Percentiles rank a stretch among this genome's conserved stretches.
These are phyloP conservation scores for Amoeboaphelidium protococcarum DNA, from an alignment of 371 early-diverging fungal species.

Conservation along the genomic window DNA sequence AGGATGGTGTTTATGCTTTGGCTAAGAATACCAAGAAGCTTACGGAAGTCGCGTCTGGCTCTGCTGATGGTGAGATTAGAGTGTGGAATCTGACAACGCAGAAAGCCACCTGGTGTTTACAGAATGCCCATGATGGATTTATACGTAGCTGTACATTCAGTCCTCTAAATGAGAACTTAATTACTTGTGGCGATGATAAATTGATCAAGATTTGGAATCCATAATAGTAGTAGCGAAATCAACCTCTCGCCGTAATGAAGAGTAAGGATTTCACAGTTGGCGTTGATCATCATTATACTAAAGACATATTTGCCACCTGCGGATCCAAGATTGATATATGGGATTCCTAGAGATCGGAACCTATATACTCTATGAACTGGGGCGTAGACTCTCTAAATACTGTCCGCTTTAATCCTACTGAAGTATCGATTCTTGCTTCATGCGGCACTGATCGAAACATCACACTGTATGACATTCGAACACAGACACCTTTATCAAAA, in stretches of 20 bases:
- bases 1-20: constrained; percentile 89
- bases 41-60: constrained; percentile 53
- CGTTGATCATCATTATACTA: constrained; percentile 51
- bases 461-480: constrained; percentile 73
- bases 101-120: constrained; percentile 41
- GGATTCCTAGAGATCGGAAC: constrained; percentile 58
- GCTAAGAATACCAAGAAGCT: constrained; percentile 64
- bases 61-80: constrained; percentile 79
- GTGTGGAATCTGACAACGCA: constrained; percentile 45
- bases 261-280: not conserved
- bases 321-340: constrained; percentile 59
- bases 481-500: constrained; percentile 48
- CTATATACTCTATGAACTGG: constrained; percentile 57
- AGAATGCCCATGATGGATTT: constrained; percentile 46
- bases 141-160: constrained; percentile 47
- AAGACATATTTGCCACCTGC: constrained; percentile 61
- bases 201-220: constrained; percentile 71
- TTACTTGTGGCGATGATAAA: constrained; percentile 69
- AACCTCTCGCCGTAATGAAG: not conserved
- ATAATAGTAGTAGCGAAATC: constrained; percentile 3
- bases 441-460: constrained; percentile 75
- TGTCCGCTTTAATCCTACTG: constrained; percentile 79
- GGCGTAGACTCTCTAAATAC: constrained; percentile 77
- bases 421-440: constrained; percentile 62
- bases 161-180: constrained; percentile 25